Base-by-base conservation (phyloP, 2,329 filamentous ascomycete genomes). In the Fusarium miscanthi region DNA sequence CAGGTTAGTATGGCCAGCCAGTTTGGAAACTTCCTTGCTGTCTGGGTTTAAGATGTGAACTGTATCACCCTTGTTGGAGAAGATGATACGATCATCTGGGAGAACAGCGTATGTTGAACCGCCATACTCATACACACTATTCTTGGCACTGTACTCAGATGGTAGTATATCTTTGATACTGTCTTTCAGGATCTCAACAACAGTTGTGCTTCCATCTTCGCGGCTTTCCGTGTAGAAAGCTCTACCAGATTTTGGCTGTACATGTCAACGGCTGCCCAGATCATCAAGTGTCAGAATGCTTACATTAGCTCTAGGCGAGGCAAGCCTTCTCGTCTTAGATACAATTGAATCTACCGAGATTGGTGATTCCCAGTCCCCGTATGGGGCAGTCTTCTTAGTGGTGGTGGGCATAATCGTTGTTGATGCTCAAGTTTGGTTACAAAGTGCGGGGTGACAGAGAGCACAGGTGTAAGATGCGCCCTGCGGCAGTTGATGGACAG, bases 91-190 rank as follows among this genome's bases (percentile, higher is more conserved):
- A 6, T 81, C 82, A 57, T 84, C 80, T 0, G 74, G 74, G 4
- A 83, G 70, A 10, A 85, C 75, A 5, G 81, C 81, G 53, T 84
- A 84, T 0, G 85, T 78, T 6, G 82, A 82, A 16, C 86, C 87
- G 4, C 87, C 87, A 57, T 89, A 88, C 67, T 87, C 87, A 66
- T 89, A 87, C 21, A 88, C 84, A 3, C 76, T 80, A 31, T 84
- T 86, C 48, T 80, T 77, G 8, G 82, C 85, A 65, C 81, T 85
- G 70, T 84, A 84, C 0, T 82, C 76, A 6, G 73, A 73, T 2
- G 86, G 84, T 16, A 89, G 78, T 3, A 87, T 75, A 33, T 87
- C 82, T 30, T 77, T 79, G 19, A 75, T 72, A 6, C 78, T 76
- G 13, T 79, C 76, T 5, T 77, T 63, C 16, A 77, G 76, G 33